Evolutionary conservation across 2,329 filamentous ascomycete species (phyloP).

Genomic region (Arthrobotrys entomopaga): DNA sequence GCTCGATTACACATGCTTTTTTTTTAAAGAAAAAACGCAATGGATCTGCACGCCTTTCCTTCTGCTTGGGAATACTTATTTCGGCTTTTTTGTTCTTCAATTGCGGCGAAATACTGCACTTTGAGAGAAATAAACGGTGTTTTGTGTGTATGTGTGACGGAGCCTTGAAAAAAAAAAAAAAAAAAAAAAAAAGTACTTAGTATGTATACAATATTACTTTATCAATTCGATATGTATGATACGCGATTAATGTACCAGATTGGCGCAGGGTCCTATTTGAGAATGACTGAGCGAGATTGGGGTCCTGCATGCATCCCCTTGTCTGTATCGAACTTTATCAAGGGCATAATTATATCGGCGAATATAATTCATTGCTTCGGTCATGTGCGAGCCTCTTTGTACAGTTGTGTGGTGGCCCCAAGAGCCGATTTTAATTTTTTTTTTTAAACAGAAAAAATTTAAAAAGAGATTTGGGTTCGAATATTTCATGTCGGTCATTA

Average conservation of each 20-base stretch:
- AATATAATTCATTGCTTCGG: constrained; percentile 46
- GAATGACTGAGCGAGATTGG: constrained; percentile 50
- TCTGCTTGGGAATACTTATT: constrained; percentile 4
- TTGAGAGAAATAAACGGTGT: constrained; percentile 41
- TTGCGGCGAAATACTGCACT: constrained; percentile 26
- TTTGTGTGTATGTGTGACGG: constrained; percentile 7
- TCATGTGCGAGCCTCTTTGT: constrained; percentile 51
- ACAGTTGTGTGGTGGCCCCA: constrained; percentile 7
- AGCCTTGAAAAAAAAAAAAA: neutral
- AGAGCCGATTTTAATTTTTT: neutral
- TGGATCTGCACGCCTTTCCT: neutral
- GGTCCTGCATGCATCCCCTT: constrained; percentile 39
- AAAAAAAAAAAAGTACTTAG: no score
- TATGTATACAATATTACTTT: no score
- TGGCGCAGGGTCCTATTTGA: constrained; percentile 44
- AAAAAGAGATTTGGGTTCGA: constrained; percentile 13
- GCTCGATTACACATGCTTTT: constrained; percentile 29
- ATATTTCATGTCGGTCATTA: neutral
- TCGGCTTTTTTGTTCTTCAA: constrained; percentile 32
- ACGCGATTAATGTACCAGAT: neutral
- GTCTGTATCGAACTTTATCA: constrained; percentile 45
- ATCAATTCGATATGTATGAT: neutral
- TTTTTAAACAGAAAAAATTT: constrained; percentile 7
- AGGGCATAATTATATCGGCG: constrained; percentile 38
- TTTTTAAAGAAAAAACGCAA: constrained; percentile 3